These are phyloP conservation scores for Athelia sp. DNA, from an alignment of 1,284 basidiomycete species.

Conservation along the genomic window DNA sequence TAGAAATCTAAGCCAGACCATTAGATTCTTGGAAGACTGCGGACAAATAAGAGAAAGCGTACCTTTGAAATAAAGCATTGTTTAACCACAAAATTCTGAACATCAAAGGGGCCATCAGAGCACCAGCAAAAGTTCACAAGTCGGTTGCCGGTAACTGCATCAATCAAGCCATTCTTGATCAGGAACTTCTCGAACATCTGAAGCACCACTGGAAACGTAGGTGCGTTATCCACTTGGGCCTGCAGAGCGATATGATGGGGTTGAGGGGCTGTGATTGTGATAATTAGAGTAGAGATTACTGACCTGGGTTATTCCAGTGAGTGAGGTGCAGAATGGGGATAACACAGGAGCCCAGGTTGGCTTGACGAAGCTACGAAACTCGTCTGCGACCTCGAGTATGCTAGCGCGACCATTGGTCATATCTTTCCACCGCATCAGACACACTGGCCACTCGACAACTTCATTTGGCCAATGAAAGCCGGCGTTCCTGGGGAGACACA, in stretches of 20 bases:
- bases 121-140: constrained; percentile 70
- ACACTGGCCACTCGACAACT: constrained; percentile 91
- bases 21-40: constrained; percentile 18
- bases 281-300: constrained; percentile 16
- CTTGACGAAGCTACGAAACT: constrained; percentile 85
- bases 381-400: constrained; percentile 63
- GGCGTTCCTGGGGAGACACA: constrained; percentile 21
- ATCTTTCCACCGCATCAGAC: constrained; percentile 80
- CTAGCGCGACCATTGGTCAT: constrained; percentile 49
- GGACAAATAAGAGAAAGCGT: constrained; percentile 24
- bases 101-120: constrained; percentile 77
- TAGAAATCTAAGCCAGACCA: constrained; percentile 41
- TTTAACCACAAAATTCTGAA: constrained; percentile 83
- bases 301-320: constrained; percentile 95
- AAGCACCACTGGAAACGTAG: constrained; percentile 71
- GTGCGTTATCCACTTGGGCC: constrained; percentile 78
- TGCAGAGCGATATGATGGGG: constrained; percentile 27
- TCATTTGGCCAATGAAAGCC: constrained; percentile 84
- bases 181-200: constrained; percentile 67
- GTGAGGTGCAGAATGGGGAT: constrained; percentile 76
- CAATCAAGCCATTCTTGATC: constrained; percentile 57
- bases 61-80: constrained; percentile 83
- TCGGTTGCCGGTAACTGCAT: constrained; percentile 47
- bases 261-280: background rate
- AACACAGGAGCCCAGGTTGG: constrained; percentile 85